Conservation (phyloP, 169 alveolate species). For the Plasmodium cynomolgi region DNA sequence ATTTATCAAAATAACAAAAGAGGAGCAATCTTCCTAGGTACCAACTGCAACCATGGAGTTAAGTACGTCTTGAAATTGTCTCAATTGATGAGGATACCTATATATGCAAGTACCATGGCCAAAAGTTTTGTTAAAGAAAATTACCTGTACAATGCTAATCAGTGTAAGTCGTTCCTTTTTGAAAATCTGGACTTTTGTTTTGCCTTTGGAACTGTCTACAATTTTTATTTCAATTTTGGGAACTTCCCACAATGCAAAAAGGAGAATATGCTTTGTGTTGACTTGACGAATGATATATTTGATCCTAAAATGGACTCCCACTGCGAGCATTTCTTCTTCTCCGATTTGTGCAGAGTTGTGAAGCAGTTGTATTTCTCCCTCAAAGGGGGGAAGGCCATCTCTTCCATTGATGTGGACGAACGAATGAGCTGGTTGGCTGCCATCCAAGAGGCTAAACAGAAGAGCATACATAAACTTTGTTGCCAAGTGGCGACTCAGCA, state of each 20-base stretch:
- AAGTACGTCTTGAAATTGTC: constrained; percentile 54
- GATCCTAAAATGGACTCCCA: not conserved
- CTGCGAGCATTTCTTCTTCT: constrained; percentile 22
- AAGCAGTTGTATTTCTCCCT: constrained; percentile 27
- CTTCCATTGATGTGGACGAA: constrained; percentile 1
- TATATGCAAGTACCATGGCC: constrained; percentile 58
- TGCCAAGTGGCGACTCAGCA: not conserved
- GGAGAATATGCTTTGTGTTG: constrained; percentile 61
- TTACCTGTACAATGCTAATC: constrained; percentile 50
- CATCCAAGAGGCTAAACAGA: constrained; percentile 23
- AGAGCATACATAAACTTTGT: constrained; percentile 17
- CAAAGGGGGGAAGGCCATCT: not conserved
- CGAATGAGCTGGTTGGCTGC: constrained; percentile 13
- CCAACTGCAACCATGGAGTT: constrained; percentile 51
- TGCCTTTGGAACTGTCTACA: constrained; percentile 32
- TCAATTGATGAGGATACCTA: constrained; percentile 27
- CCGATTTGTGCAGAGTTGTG: constrained; percentile 22
- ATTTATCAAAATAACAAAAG: constrained; percentile 36
- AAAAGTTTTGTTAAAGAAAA: constrained; percentile 53
- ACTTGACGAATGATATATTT: constrained; percentile 5
- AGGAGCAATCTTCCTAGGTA: constrained; percentile 68
- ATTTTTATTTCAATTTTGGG: constrained; percentile 73
- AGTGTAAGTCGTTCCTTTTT: constrained; percentile 59
- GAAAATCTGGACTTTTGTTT: constrained; percentile 58
- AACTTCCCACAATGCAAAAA: constrained; percentile 36